Conservation (phyloP, 352 stramenopile species). For the Globisporangium paddicum region DNA sequence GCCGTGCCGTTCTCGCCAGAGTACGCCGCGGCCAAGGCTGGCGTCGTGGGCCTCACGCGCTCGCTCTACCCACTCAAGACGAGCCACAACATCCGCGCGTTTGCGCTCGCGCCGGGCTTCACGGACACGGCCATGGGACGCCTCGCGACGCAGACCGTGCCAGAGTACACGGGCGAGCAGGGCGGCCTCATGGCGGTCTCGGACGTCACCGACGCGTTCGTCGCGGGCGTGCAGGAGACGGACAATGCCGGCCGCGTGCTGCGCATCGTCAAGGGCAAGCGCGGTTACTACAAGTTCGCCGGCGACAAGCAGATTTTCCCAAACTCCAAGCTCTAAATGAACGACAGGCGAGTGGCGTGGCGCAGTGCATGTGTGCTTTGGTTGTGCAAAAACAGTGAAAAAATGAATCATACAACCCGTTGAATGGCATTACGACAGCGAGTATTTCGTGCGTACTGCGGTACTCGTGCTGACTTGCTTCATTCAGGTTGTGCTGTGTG, state of each 20-base stretch:
- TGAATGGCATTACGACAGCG: not conserved
- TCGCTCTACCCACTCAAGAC: slow-evolving; percentile 59
- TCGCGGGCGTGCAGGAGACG: slow-evolving; percentile 37
- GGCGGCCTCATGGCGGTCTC: slow-evolving; percentile 35
- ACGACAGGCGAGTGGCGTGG: not conserved
- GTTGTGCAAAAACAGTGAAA: not conserved
- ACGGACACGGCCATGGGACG: slow-evolving; percentile 64
- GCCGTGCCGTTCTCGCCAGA: slow-evolving; percentile 51
- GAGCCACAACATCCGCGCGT: slow-evolving; percentile 63
- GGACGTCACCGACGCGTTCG: slow-evolving; percentile 53
- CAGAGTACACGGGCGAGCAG: slow-evolving; percentile 49
- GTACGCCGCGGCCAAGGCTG: slow-evolving; percentile 70
- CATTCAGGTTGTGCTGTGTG: not conserved
- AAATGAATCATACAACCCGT: not conserved
- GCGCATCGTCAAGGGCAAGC: slow-evolving; percentile 48
- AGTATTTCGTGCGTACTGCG: no score
- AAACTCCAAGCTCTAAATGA: slow-evolving; percentile 40
- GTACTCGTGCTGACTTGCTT: not conserved
- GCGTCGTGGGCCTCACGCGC: slow-evolving; percentile 68
- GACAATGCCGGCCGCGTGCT: slow-evolving; percentile 57
- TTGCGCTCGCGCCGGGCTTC: slow-evolving; percentile 66
- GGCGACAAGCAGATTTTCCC: slow-evolving; percentile 67
- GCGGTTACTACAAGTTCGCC: slow-evolving; percentile 52
- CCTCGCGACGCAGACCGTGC: slow-evolving; percentile 26
- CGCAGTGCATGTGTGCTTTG: not conserved